A percentile compares a stretch with the other conserved stretches of the same genome.
Evolutionary conservation across 2,329 filamentous ascomycete species (phyloP).

Genomic region (Lachnellula suecica): DNA sequence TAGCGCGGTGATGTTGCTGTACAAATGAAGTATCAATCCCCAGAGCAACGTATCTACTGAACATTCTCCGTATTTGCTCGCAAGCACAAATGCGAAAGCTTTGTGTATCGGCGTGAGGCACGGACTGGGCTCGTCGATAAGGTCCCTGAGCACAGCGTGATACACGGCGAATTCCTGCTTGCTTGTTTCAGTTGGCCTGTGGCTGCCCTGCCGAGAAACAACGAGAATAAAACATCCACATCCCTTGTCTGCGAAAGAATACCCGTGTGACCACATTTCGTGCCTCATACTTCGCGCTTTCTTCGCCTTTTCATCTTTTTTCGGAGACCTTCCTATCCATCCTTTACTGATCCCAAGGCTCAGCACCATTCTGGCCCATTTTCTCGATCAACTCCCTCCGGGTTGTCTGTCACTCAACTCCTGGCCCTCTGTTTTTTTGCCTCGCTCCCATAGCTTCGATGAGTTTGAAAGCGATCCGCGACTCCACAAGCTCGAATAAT

Average conservation of each 20-base stretch:
- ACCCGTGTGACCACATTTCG: conserved; percentile 22
- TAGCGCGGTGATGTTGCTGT: not conserved
- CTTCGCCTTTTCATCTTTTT: conserved; percentile 2
- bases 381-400: no score
- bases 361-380: no score
- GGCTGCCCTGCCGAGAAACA: conserved; percentile 17
- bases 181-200: conserved; percentile 20
- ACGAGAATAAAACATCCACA: conserved; percentile 18
- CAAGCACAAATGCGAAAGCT: not conserved
- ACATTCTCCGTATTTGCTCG: not conserved
- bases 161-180: conserved; percentile 16
- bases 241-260: conserved; percentile 14
- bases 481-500: conserved; percentile 31
- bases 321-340: conserved; percentile 9
- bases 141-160: conserved; percentile 13
- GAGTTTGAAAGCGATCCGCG: conserved; percentile 31
- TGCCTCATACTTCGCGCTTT: not conserved
- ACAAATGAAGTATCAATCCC: not conserved
- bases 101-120: conserved; percentile 22
- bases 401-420: not conserved
- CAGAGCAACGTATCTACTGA: not conserved
- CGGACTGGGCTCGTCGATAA: conserved; percentile 19
- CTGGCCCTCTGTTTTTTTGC: conserved; percentile 7
- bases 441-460: conserved; percentile 32
- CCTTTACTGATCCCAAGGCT: no score